Evolutionary conservation across 352 stramenopile genomes (phyloP).

Genomic region (Pythium brassicae): DNA sequence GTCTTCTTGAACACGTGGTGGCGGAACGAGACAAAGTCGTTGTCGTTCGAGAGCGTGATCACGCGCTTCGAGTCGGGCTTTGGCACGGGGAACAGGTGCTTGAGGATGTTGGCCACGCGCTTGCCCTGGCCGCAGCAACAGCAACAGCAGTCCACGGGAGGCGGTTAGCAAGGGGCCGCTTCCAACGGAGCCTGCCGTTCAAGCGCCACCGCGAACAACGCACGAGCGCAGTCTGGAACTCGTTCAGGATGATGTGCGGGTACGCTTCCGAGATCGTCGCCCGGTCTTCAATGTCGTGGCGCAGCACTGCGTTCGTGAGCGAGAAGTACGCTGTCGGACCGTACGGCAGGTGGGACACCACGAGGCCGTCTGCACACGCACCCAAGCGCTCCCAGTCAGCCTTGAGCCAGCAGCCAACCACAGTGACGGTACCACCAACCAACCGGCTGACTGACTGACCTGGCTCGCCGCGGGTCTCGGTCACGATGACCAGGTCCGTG

Average conservation of each 20-base stretch:
- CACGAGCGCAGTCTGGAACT: slow-evolving; percentile 92
- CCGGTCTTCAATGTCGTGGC: slow-evolving; percentile 98
- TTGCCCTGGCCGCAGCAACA: slow-evolving; percentile 53
- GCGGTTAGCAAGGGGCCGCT: too few relatives aligned
- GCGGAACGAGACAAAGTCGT: slow-evolving; percentile 99
- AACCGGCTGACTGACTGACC: slow-evolving; percentile 34
- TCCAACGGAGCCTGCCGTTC: too few relatives aligned
- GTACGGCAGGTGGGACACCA: slow-evolving; percentile 98
- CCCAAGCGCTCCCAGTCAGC: background rate
- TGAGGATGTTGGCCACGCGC: slow-evolving; percentile 97
- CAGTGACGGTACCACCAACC: too few relatives aligned
- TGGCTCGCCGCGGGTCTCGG: slow-evolving; percentile 98
- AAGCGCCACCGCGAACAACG: slow-evolving; percentile 12
- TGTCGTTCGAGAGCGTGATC: slow-evolving; percentile 97
- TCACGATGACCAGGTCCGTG: slow-evolving; percentile 97
- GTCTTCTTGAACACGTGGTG: slow-evolving; percentile 98
- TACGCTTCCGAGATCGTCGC: slow-evolving; percentile 91
- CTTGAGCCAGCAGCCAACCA: too few relatives aligned
- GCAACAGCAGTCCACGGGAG: too few relatives aligned
- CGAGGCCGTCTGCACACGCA: slow-evolving; percentile 88
- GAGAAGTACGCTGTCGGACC: slow-evolving; percentile 99
- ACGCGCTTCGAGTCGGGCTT: slow-evolving; percentile 95
- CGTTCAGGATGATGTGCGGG: slow-evolving; percentile 96
- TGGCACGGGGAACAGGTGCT: slow-evolving; percentile 98
- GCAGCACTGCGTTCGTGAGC: slow-evolving; percentile 95